These are phyloP conservation scores for Capsicum baccatum DNA, from an alignment of 257 asterid genomes.

Conservation along the genomic window DNA sequence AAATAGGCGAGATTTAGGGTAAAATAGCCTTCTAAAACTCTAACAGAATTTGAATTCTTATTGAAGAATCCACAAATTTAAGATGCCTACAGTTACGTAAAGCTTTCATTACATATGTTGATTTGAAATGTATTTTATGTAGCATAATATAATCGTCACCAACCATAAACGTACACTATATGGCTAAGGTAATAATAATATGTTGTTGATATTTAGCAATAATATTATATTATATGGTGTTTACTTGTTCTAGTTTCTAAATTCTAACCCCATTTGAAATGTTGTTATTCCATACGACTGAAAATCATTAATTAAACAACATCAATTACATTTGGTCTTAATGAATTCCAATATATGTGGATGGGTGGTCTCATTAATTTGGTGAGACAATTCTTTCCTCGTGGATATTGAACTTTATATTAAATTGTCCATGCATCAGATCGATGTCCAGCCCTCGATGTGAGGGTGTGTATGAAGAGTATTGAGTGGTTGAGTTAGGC, in stretches of 20 bases:
- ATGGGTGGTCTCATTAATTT: no score
- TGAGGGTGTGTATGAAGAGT: no score
- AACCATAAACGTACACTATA: not conserved
- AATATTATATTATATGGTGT: not conserved
- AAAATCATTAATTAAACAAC: not conserved
- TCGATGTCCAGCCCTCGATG: no score
- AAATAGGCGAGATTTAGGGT: no score
- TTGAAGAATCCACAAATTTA: no score
- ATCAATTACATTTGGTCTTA: not conserved
- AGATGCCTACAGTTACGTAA: no score
- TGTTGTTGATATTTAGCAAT: not conserved
- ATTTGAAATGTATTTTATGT: not conserved
- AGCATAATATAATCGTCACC: not conserved
- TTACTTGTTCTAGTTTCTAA: constrained; percentile 18
- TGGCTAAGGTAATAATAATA: not conserved
- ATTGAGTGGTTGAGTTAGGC: no score
- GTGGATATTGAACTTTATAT: no score
- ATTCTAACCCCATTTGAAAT: not conserved
- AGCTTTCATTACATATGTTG: not conserved
- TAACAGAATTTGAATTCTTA: no score
- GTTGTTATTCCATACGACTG: not conserved
- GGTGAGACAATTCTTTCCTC: no score
- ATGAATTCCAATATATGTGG: not conserved
- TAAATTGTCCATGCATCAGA: no score
- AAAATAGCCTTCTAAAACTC: no score